Base-by-base conservation (phyloP, 2,329 filamentous ascomycete species). In the Aspergillus persii region DNA sequence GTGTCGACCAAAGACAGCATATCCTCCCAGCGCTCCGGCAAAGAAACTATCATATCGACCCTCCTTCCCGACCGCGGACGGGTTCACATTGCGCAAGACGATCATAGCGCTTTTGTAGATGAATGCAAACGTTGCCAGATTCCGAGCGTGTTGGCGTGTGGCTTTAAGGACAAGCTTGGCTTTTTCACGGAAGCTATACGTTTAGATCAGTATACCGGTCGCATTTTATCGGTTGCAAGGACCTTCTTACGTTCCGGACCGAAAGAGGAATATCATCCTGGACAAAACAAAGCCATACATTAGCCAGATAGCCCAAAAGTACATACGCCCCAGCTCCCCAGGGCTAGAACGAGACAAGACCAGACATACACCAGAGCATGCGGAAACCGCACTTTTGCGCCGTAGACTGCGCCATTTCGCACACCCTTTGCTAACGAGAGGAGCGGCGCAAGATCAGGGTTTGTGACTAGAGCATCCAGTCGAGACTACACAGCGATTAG, bases 341-440 rank as follows among this genome's bases (percentile, higher is more conserved):
- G 15, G 12, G 12, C 3, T 6, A 15, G 5, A 4, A 7, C 5
- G 15, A 41, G 36, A 18, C 29, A 39, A 12, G n/a, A 46, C 44
- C 31, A 57, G 26, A 66, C 80, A 63, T 81, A 87, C 84, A 99
- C 95, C 67, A 99, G 84, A 61, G 95, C 95, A 80, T 99, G 95
- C 65, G 95, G 95, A 80, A 99, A 98, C 64, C 95, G 93, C 77
- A 99, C 92, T 85, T 98, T 98, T 69, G 91, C 87, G 61, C 95
- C 95, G 79, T 99, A 99, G 63, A 99, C 92, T 66, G 93, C 88
- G 76, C 95, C 95, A 86, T 98, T 99, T 78, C 95, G 92, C 66
- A 95, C 90, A 70, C 88, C 92, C 84, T 99, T 99, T 76, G 96
- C 76, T 66, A 99, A 83, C 58, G 91, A 86, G 62, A 99, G 85